Evolutionary conservation across 768 basidiomycete genomes (phyloP), one percentile per base, ranked within the genome.

Genomic region (Cantharellus anzutake): DNA sequence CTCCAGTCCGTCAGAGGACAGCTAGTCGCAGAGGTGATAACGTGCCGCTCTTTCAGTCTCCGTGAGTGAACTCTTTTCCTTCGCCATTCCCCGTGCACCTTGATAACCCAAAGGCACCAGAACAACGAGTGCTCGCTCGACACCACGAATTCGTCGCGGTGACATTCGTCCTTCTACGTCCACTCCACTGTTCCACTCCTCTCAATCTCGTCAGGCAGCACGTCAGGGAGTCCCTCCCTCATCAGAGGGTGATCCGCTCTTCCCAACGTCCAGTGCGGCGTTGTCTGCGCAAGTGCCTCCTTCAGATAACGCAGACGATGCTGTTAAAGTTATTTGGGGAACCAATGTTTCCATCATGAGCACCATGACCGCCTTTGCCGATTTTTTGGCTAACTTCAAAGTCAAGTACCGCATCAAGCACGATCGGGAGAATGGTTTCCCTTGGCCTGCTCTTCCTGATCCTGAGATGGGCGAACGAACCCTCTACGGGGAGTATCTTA

Each of bases 271-370:
- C 4, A 56, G 38, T 2, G 55, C 62, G 11, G 53, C 44, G 11
- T 78, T 82, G 48, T 86, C 83, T 58, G 85, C 76, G 4, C 80
- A 77, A 14, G 77, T 73, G 38, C 75, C 69, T 1, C 80, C 78
- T 11, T 80, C 78, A 7, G 86, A 84, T 62, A 83, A 84, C 59
- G 84, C 83, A 0, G 86, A 87, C 60, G 87, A 64, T 85, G 90
- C 57, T 78, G 87, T 70, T 42, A 73, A 71, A 59, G 91, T 90
- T 34, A 89, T 99, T 62, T 99, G 96, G 94, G 96, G 96, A 39
- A 99, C 96, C 0, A 93, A 89, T 1, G 92, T 99, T 66, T 86
- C 88, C 64, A 76, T 99, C 37, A 78, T 81, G 2, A 86, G 94
- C 69, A 85, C 87, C 7, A 96, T 97, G 87, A 84, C 82, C 66